phyloP scores from a whole-genome alignment of 108 stramenopile species.

The Nitzschia sp. region DNA sequence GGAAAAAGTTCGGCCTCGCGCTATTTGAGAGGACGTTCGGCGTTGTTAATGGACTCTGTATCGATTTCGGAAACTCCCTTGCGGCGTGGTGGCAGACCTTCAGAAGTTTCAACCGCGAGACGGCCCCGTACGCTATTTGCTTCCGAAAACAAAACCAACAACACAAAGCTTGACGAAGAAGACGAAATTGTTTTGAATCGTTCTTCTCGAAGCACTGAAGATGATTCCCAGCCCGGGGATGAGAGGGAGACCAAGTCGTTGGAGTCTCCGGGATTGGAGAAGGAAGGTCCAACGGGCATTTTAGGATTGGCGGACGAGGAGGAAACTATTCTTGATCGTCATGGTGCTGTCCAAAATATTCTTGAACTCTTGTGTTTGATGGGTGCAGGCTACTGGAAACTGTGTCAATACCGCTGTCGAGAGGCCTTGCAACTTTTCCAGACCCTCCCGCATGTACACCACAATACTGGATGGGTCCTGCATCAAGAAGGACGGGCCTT shows the following conservation, averaged over 20 bases:
- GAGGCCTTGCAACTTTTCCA: slow-evolving; percentile 85
- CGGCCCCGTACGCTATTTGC: slow-evolving; percentile 29
- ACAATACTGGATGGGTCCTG: slow-evolving; percentile 90
- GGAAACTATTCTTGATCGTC: slow-evolving; percentile 29
- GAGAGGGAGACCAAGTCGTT: neutral
- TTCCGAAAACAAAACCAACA: slow-evolving; percentile 31
- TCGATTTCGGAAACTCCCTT: slow-evolving; percentile 38
- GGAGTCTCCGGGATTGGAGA: neutral
- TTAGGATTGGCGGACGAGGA: slow-evolving; percentile 14
- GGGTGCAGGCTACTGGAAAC: slow-evolving; percentile 62
- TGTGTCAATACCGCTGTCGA: slow-evolving; percentile 70
- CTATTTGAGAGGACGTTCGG: slow-evolving; percentile 28
- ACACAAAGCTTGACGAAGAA: slow-evolving; percentile 17
- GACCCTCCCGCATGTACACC: slow-evolving; percentile 73
- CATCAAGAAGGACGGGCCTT: slow-evolving; percentile 91
- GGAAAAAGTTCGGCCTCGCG: neutral
- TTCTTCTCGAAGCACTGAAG: neutral
- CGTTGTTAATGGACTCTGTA: slow-evolving; percentile 22
- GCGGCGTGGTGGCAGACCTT: slow-evolving; percentile 35
- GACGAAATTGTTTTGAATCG: neutral
- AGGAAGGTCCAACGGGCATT: neutral
- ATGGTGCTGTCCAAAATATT: slow-evolving; percentile 38
- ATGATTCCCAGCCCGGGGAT: slow-evolving; percentile 13
- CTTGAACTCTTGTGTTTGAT: slow-evolving; percentile 58
- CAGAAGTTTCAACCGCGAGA: slow-evolving; percentile 34